These are phyloP conservation scores for Crucibulum laeve DNA, from an alignment of 768 basidiomycete species.

Conservation along the genomic window DNA sequence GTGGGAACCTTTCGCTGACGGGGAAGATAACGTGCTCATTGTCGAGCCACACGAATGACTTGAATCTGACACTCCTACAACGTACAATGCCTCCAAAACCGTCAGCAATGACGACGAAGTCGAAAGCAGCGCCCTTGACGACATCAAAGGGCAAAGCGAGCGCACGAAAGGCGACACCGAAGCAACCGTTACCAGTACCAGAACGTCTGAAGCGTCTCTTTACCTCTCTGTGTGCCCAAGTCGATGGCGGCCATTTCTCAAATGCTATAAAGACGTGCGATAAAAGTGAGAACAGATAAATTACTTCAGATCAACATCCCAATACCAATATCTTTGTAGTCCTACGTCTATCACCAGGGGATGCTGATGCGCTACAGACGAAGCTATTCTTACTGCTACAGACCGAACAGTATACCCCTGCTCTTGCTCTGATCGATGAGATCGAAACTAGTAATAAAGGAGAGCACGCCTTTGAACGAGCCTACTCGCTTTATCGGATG, in stretches of 20 bases:
- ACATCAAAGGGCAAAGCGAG: constrained; percentile 9
- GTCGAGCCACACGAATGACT: too few relatives aligned
- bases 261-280: constrained; percentile 91
- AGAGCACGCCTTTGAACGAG: constrained; percentile 56
- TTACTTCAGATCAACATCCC: constrained; percentile 3
- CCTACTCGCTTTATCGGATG: constrained; percentile 84
- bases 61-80: too few relatives aligned
- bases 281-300: constrained; percentile 61
- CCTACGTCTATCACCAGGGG: constrained; percentile 59
- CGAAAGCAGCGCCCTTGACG: constrained; percentile 6
- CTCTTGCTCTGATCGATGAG: constrained; percentile 55
- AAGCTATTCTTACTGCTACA: constrained; percentile 87
- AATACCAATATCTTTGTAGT: constrained; percentile 38
- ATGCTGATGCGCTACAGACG: constrained; percentile 73
- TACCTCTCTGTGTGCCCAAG: constrained; percentile 78
- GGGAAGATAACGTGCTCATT: background rate
- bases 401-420: constrained; percentile 74
- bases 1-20: constrained; percentile 24
- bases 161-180: constrained; percentile 19
- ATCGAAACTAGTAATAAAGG: constrained; percentile 14
- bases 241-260: constrained; percentile 82
- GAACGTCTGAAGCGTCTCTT: constrained; percentile 58
- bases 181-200: constrained; percentile 24
- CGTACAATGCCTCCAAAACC: too few relatives aligned
- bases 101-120: constrained; percentile 11